Base-by-base conservation (phyloP, 352 stramenopile species). In the Phytophthora citrophthora region DNA sequence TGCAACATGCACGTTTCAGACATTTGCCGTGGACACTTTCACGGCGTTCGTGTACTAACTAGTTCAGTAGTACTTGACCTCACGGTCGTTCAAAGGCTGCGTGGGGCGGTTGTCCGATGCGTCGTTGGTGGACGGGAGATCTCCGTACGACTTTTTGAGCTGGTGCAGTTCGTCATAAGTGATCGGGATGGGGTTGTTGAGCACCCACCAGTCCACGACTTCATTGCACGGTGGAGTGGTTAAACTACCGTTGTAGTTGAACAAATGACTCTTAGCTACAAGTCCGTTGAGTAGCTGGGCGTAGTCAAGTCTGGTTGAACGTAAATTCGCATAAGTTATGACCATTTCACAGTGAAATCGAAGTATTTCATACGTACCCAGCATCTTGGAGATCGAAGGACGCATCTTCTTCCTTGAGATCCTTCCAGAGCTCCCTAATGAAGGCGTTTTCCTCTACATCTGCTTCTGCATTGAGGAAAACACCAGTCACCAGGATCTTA, bases 181-280 rank as follows among this genome's bases (percentile, higher is more conserved):
- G 64, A 88, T 83, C 36, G 68, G 41, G n/a, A 88, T 68, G 15
- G 76, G 78, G 44, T 81, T 83, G 53, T 80, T 79, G 43, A 88
- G 68, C 43, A 89, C 70, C 80, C 73, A 88, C 76, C 77, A 89
- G 64, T 80, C 72, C 13, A 88, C 80, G 45, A 76, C 73, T 64
- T 88, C 80, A 34, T 57, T 79, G 65, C 80, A 89, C 26, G 73
- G 73, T 8, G 80, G 80, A 23, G 80, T 88, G 13, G 80, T 89
- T 15, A 89, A 57, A 23, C 76, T 86, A 20, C 80, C 80, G n/a
- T 58, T 66, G 67, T 89, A 88, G 67, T 86, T 84, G 69, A 89
- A 86, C 18, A 91, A 32, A 52, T 88, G 75, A 55, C 75, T 89
- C 34, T 68, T 75, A n/a, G 59, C 47, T 8, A 90, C 69, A n/a